A percentile compares a stretch with the other conserved stretches of the same genome.
Conservation (phyloP, 441 rosid species). For the Metrosideros polymorpha region DNA sequence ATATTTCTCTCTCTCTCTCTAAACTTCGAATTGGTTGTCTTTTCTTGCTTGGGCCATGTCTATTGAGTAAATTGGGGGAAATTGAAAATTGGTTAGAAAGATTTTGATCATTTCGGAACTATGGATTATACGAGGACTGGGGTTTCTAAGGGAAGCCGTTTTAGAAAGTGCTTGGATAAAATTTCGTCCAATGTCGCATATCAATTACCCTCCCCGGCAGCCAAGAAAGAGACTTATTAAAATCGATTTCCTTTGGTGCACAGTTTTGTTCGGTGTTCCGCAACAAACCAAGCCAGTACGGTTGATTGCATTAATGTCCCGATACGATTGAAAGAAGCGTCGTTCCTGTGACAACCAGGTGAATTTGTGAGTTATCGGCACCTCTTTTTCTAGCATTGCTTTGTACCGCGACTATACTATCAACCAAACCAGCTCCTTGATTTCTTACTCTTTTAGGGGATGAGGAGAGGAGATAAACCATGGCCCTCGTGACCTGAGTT, state of each 20-base stretch:
- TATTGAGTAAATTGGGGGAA: background rate
- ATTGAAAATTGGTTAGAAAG: background rate
- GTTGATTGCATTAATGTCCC: background rate
- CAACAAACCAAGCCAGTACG: no score
- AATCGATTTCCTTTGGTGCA: background rate
- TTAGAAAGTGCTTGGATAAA: background rate
- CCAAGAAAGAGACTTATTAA: background rate
- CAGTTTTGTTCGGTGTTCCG: background rate
- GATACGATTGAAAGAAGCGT: background rate
- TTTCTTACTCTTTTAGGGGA: background rate
- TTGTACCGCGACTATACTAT: background rate
- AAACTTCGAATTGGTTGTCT: background rate
- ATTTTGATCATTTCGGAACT: background rate
- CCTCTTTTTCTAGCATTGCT: background rate
- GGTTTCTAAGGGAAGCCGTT: background rate
- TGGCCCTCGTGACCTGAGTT: no score
- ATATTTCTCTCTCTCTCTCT: background rate
- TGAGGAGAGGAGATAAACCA: no score
- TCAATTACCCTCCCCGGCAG: no score
- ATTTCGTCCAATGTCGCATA: background rate
- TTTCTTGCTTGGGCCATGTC: background rate
- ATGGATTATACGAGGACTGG: background rate
- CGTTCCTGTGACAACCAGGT: fast-evolving
- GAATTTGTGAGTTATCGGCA: background rate
- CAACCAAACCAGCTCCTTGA: background rate